Evolutionary conservation across 2,329 filamentous ascomycete species (phyloP).

Genomic region (Penicillium verrucosum): DNA sequence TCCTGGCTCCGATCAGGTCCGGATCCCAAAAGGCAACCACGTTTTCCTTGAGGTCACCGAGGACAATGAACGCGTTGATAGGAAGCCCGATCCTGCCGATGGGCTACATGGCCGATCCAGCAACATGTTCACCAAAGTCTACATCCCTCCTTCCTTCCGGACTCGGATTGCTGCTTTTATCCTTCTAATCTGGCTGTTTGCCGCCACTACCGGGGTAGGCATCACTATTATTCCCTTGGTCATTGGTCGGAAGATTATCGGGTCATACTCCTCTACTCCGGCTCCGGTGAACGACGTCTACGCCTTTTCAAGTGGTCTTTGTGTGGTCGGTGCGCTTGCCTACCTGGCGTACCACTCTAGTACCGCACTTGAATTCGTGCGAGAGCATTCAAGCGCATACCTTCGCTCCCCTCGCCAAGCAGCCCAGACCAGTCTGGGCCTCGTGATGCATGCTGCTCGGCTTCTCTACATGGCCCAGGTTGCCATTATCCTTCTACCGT

Average conservation of each 20-base stretch:
- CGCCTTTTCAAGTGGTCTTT: slow-evolving; percentile 87
- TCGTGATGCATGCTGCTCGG: slow-evolving; percentile 40
- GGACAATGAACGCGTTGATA: slow-evolving; percentile 63
- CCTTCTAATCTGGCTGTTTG: slow-evolving; percentile 87
- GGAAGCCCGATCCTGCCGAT: slow-evolving; percentile 51
- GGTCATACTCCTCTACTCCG: slow-evolving; percentile 65
- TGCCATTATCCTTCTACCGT: slow-evolving; percentile 74
- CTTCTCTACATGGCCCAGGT: slow-evolving; percentile 73
- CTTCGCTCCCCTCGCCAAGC: slow-evolving; percentile 33
- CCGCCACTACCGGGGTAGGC: slow-evolving; percentile 78
- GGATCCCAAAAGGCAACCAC: slow-evolving; percentile 76
- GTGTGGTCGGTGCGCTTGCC: slow-evolving; percentile 66
- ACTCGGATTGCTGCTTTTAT: slow-evolving; percentile 80
- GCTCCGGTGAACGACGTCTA: slow-evolving; percentile 90
- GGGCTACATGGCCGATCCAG: slow-evolving; percentile 60
- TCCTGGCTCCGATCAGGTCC: slow-evolving; percentile 92
- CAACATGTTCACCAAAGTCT: slow-evolving; percentile 66
- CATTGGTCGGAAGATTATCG: slow-evolving; percentile 76
- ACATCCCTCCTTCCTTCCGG: slow-evolving; percentile 81
- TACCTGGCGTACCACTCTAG: slow-evolving; percentile 58
- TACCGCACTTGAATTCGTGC: slow-evolving; percentile 22
- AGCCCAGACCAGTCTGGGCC: slow-evolving; percentile 17
- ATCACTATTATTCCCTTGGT: slow-evolving; percentile 83
- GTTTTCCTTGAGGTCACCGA: slow-evolving; percentile 78
- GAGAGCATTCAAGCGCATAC: slow-evolving; percentile 25